These are phyloP conservation scores for Fusarium bactridioides DNA, from an alignment of 2,329 filamentous ascomycete species.

Conservation along the genomic window DNA sequence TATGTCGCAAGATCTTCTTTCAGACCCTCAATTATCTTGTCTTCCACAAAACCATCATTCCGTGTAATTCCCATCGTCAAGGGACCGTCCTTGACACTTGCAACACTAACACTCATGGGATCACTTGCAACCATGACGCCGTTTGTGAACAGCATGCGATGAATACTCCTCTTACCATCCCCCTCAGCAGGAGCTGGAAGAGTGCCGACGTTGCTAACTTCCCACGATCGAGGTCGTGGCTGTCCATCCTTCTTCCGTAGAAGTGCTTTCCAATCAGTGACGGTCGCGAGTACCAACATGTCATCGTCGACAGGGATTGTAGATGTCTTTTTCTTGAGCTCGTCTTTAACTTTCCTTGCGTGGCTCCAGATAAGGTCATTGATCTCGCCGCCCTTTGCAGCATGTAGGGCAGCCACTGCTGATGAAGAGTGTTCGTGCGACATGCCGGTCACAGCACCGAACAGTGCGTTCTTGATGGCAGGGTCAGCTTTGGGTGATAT, in stretches of 20 bases:
- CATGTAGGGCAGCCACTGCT: constrained; percentile 39
- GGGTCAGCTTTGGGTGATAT: constrained; percentile 40
- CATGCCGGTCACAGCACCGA: constrained; percentile 51
- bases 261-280: constrained; percentile 54
- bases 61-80: constrained; percentile 57
- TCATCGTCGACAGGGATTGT: constrained; percentile 54
- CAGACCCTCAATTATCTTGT: constrained; percentile 49
- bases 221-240: constrained; percentile 55
- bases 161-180: constrained; percentile 46
- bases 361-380: constrained; percentile 53
- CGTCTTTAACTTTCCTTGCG: constrained; percentile 47
- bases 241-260: constrained; percentile 54
- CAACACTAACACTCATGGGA: constrained; percentile 56
- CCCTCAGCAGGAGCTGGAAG: not conserved
- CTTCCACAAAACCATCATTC: constrained; percentile 55
- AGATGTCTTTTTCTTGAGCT: constrained; percentile 45
- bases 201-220: constrained; percentile 61
- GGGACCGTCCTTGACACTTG: constrained; percentile 52
- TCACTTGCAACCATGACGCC: constrained; percentile 54
- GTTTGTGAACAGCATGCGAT: constrained; percentile 60
- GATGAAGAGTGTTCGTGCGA: constrained; percentile 42
- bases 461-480: constrained; percentile 45
- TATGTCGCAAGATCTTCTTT: constrained; percentile 46
- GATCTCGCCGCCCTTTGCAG: constrained; percentile 15
- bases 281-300: constrained; percentile 51